Conservation (phyloP, 2,329 filamentous ascomycete genomes). For the Fusarium lateritium region DNA sequence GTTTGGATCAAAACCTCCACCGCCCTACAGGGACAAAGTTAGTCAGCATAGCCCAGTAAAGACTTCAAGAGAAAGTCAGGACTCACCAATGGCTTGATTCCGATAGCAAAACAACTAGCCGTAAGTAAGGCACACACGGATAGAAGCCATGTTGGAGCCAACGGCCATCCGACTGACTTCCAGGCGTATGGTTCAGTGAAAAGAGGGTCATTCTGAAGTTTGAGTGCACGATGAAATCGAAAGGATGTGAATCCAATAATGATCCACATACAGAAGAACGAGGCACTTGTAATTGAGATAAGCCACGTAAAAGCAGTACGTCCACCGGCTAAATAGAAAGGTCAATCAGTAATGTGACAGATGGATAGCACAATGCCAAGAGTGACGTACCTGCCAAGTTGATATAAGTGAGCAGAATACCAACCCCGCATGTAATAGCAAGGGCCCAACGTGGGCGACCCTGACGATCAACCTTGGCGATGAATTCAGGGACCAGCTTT, state of each 20-base stretch:
- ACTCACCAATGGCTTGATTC: conserved; percentile 26
- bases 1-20: conserved; percentile 17
- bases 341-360: too few species aligned
- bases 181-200: conserved; percentile 37
- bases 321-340: conserved; percentile 13
- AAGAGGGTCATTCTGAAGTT: conserved; percentile 30
- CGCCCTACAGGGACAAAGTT: background rate
- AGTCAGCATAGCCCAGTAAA: background rate
- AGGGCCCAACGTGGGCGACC: conserved; percentile 34
- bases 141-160: conserved; percentile 24
- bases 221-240: conserved; percentile 35
- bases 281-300: conserved; percentile 39
- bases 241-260: conserved; percentile 38
- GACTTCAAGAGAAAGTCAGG: too few species aligned
- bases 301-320: conserved; percentile 34
- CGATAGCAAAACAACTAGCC: conserved; percentile 16
- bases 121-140: conserved; percentile 19
- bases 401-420: conserved; percentile 29
- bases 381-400: conserved; percentile 14
- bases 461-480: conserved; percentile 22
- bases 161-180: conserved; percentile 27
- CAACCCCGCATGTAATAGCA: conserved; percentile 15
- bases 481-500: background rate
- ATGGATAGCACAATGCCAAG: background rate
- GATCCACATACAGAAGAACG: conserved; percentile 40